A percentile compares a stretch with the other conserved stretches of the same genome.
Evolutionary conservation across 345 rosid genomes (phyloP).

Genomic region (Camelina laxa): DNA sequence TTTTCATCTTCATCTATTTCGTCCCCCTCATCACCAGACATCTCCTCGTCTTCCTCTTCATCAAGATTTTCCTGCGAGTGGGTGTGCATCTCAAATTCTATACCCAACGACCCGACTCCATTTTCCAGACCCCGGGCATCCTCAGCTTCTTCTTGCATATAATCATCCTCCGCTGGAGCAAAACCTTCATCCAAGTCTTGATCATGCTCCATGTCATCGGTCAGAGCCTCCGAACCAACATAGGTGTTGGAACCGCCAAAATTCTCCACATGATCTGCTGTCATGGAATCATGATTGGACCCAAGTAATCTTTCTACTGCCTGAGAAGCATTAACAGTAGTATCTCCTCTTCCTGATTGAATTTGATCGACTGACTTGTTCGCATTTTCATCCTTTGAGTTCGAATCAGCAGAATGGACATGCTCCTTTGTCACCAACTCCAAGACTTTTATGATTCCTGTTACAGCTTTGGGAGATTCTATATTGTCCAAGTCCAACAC

Average conservation of each 20-base stretch:
- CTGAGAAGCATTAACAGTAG: constrained; percentile 59
- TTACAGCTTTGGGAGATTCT: constrained; percentile 87
- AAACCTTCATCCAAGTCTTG: constrained; percentile 87
- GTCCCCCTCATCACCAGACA: constrained; percentile 84
- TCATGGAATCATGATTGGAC: constrained; percentile 61
- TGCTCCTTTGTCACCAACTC: constrained; percentile 96
- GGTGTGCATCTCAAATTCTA: constrained; percentile 81
- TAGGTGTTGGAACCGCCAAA: constrained; percentile 58
- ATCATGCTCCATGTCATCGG: constrained; percentile 95
- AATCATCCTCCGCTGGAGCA: constrained; percentile 77
- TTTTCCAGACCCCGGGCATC: constrained; percentile 76
- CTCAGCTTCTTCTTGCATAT: constrained; percentile 87
- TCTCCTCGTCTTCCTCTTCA: constrained; percentile 86
- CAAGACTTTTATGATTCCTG: constrained; percentile 78
- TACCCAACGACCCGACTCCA: constrained; percentile 68
- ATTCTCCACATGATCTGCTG: constrained; percentile 58
- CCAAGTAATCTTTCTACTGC: constrained; percentile 60
- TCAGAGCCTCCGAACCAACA: constrained; percentile 81
- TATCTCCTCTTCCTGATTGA: constrained; percentile 62
- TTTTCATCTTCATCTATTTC: constrained; percentile 78
- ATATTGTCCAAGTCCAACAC: constrained; percentile 87
- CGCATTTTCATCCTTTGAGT: constrained; percentile 68
- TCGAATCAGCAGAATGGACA: constrained; percentile 66
- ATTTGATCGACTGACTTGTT: constrained; percentile 54
- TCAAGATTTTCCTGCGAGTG: constrained; percentile 80